Base-by-base conservation (phyloP, 495 filamentous ascomycete species). In the Daldinia decipiens region DNA sequence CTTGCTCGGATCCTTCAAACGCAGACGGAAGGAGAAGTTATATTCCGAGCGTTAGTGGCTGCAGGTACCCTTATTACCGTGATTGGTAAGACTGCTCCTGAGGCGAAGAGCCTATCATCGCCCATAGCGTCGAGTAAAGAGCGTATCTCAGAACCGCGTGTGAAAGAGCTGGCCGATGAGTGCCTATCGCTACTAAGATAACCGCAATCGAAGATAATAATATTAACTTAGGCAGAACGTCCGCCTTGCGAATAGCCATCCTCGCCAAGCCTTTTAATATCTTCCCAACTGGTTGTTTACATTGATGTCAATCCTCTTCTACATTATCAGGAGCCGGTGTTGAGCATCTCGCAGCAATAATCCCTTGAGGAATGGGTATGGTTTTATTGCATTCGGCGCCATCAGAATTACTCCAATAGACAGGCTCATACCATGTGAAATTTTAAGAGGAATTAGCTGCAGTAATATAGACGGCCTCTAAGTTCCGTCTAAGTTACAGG, bases 31-130 rank as follows among this genome's bases (percentile, higher is more conserved):
- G 87, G 89, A 0, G 96, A 99, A 77, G 91, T 91, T 8, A 80
- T 93, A 27, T 98, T 92, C 79, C 85, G 96, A 45, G 88, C 89
- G 5, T 84, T 98, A 12, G 94, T 97, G 19, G 92, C 92, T 1
- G 73, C 91, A 0, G 96, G 96, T 0, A 98, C 94, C 31, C 74
- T 98, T 27, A 76, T 93, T 17, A 80, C 79, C 5, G 77, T 88
- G 4, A 85, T 81, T 52, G 81, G 77, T 9, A 87, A 85, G 57
- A 82, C 80, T 34, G 59, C 71, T 1, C 74, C 82, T 4, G 70
- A 80, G 52, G 82, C 79, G 17, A 77, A 71, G 62, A 76, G 86
- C n/a, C 32, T 77, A 26, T 54, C 63, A 0, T 72, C 73, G 27
- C 39, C 70, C 26, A 77, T 77, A 65, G 39, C 59, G 13, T 62